Evolutionary conservation across 2,329 filamentous ascomycete species (phyloP).

Genomic region (Emydomyces testavorans): DNA sequence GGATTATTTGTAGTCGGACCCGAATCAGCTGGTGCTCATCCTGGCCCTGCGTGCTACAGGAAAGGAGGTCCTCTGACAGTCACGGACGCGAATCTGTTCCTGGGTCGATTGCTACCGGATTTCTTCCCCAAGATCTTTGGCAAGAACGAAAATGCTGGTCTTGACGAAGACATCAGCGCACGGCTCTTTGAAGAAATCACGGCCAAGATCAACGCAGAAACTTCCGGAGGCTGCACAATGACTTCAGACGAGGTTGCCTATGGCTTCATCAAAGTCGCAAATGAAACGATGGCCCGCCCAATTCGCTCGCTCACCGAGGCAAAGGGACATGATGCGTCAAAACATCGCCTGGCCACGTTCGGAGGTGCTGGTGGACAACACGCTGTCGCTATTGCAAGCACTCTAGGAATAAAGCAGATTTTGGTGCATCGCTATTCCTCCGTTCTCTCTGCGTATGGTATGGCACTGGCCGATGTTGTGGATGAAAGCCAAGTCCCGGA

Average conservation of each 20-base stretch:
- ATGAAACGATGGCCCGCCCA: constrained; percentile 80
- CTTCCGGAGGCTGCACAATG: constrained; percentile 49
- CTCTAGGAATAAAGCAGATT: constrained; percentile 69
- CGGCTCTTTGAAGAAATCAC: constrained; percentile 62
- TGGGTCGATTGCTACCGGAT: constrained; percentile 70
- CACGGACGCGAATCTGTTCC: constrained; percentile 82
- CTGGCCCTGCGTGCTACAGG: constrained; percentile 80
- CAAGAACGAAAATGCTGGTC: constrained; percentile 63
- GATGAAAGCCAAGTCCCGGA: constrained; percentile 64
- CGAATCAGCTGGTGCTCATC: constrained; percentile 78
- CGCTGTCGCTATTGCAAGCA: constrained; percentile 77
- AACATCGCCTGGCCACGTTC: constrained; percentile 74
- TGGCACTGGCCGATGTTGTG: constrained; percentile 80
- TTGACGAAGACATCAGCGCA: constrained; percentile 62
- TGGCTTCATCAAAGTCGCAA: constrained; percentile 80
- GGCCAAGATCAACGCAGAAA: constrained; percentile 61
- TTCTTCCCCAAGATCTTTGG: constrained; percentile 94
- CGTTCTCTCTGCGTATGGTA: constrained; percentile 80
- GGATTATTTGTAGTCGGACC: constrained; percentile 83
- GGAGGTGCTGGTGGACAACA: constrained; percentile 85
- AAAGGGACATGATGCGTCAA: constrained; percentile 76
- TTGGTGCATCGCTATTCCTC: constrained; percentile 79
- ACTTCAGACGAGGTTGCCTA: constrained; percentile 72
- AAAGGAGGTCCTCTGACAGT: constrained; percentile 83
- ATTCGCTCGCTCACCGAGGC: constrained; percentile 85